phyloP scores from a whole-genome alignment of 352 stramenopile genomes.

The Phytophthora pini region DNA sequence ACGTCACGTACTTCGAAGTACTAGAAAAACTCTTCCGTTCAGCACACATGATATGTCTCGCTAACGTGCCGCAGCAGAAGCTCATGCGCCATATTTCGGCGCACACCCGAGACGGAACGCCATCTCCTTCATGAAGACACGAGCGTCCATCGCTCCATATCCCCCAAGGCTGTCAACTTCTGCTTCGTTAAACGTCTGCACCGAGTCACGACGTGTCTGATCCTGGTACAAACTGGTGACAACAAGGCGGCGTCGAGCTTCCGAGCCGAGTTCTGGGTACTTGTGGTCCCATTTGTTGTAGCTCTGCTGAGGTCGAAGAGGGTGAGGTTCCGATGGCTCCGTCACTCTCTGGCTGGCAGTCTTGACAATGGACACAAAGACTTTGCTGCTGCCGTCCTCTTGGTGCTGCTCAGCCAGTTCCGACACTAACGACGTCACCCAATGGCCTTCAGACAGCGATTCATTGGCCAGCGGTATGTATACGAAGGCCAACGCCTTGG shows the following conservation, averaged over 20 bases:
- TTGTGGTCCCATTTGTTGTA: slow-evolving; percentile 63
- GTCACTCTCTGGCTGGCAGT: slow-evolving; percentile 7
- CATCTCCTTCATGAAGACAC: slow-evolving; percentile 81
- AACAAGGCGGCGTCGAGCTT: slow-evolving; percentile 45
- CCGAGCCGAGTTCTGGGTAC: slow-evolving; percentile 34
- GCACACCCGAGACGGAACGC: slow-evolving; percentile 78
- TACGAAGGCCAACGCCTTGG: slow-evolving; percentile 66
- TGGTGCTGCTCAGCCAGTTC: slow-evolving; percentile 42
- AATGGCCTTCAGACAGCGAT: slow-evolving; percentile 34
- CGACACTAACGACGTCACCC: slow-evolving; percentile 50
- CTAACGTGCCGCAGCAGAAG: not conserved
- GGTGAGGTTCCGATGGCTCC: slow-evolving; percentile 33
- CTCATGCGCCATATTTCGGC: slow-evolving; percentile 82
- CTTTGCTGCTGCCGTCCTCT: slow-evolving; percentile 35
- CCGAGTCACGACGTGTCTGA: slow-evolving; percentile 66
- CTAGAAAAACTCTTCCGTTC: too few species aligned
- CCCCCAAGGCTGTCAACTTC: slow-evolving; percentile 58
- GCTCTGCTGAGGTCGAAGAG: slow-evolving; percentile 71
- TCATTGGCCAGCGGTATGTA: slow-evolving; percentile 39
- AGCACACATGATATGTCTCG: too few species aligned
- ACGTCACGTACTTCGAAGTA: too few species aligned
- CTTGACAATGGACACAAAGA: slow-evolving; percentile 62
- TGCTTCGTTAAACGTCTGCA: slow-evolving; percentile 52
- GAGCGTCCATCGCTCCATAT: slow-evolving; percentile 76
- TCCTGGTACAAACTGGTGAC: slow-evolving; percentile 67